These are phyloP conservation scores for Claviceps pazoutovae DNA, from an alignment of 2,329 filamentous ascomycete species.

Conservation along the genomic window DNA sequence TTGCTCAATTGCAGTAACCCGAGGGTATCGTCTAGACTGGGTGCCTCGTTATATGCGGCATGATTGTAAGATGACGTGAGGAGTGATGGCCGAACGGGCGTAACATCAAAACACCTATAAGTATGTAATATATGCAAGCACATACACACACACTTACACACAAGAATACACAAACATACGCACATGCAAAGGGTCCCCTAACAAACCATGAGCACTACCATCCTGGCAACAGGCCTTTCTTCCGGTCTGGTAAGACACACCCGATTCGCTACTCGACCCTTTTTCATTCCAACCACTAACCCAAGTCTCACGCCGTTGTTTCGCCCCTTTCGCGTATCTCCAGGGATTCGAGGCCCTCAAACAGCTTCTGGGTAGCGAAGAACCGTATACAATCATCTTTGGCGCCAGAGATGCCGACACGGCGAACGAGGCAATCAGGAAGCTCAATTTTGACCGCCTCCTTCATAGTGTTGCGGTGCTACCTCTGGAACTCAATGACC, in stretches of 20 bases:
- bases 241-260: slow-evolving; percentile 30
- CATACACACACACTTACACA: too few species aligned
- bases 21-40: too few species aligned
- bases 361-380: slow-evolving; percentile 29
- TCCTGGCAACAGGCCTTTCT: slow-evolving; percentile 36
- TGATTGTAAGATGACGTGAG: too few species aligned
- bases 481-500: slow-evolving; percentile 32
- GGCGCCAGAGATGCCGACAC: slow-evolving; percentile 31
- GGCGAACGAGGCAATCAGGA: slow-evolving; percentile 24
- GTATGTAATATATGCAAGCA: too few species aligned
- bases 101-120: too few species aligned
- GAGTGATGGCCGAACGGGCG: too few species aligned
- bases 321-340: background rate
- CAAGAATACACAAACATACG: background rate
- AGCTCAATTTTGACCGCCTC: slow-evolving; percentile 25
- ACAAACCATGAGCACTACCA: slow-evolving; percentile 22
- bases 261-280: background rate
- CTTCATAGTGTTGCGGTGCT: slow-evolving; percentile 30
- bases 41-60: too few species aligned
- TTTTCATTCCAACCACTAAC: background rate
- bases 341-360: slow-evolving; percentile 40
- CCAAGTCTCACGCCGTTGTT: background rate
- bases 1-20: too few species aligned
- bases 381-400: slow-evolving; percentile 34
- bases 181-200: too few species aligned